These are phyloP conservation scores for Moesziomyces parantarcticus DNA, from an alignment of 1,284 basidiomycete genomes.

Conservation along the genomic window DNA sequence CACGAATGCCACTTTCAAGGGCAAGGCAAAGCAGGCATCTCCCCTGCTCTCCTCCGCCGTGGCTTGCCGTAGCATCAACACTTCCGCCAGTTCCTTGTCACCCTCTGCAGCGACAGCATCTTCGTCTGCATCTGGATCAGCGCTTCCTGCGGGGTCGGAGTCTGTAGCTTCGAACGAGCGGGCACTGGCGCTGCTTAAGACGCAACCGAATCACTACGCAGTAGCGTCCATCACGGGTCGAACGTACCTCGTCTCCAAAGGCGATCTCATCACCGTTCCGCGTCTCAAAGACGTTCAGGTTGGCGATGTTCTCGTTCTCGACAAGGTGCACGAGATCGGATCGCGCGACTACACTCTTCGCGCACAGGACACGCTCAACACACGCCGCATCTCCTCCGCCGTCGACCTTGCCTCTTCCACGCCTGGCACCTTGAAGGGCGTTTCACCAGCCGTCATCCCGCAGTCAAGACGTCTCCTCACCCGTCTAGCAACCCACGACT, in stretches of 20 bases:
- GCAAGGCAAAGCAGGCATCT: slow-evolving; percentile 31
- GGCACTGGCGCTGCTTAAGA: slow-evolving; percentile 69
- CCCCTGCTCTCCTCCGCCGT: slow-evolving; percentile 6
- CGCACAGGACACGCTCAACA: slow-evolving; percentile 67
- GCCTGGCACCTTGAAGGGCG: slow-evolving; percentile 6
- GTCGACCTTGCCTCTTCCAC: slow-evolving; percentile 19
- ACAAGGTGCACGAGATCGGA: slow-evolving; percentile 91
- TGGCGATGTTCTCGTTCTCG: slow-evolving; percentile 84
- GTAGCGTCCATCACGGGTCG: slow-evolving; percentile 86
- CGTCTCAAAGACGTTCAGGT: slow-evolving; percentile 76
- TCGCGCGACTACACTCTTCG: slow-evolving; percentile 93
- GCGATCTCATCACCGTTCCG: slow-evolving; percentile 91
- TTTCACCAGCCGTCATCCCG: slow-evolving; percentile 14
- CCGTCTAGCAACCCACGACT: slow-evolving; percentile 8
- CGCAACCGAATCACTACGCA: slow-evolving; percentile 85
- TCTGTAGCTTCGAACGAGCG: slow-evolving; percentile 17
- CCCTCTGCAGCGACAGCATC: slow-evolving; percentile 3
- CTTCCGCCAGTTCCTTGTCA: slow-evolving; percentile 3
- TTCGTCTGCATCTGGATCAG: slow-evolving; percentile 4
- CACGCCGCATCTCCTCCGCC: slow-evolving; percentile 33
- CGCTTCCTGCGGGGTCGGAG: background rate
- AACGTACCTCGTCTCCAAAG: slow-evolving; percentile 86
- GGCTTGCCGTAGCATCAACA: slow-evolving; percentile 5
- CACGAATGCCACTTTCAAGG: slow-evolving; percentile 25
- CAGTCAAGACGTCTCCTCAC: slow-evolving; percentile 40